Conservation (phyloP, 805 yeast genomes). For the Teunomyces panamensis region DNA sequence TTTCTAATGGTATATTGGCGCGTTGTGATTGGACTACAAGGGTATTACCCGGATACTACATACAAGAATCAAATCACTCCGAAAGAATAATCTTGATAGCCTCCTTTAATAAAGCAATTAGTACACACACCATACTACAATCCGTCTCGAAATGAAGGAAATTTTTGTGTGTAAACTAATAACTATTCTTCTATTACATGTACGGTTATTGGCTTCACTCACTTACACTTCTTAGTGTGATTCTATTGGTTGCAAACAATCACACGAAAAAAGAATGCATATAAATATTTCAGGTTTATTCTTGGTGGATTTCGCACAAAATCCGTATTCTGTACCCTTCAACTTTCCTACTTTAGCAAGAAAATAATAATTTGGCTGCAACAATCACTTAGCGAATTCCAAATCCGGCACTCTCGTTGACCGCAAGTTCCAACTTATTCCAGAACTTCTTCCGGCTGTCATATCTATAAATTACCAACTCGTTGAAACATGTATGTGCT, state of each 20-base stretch:
- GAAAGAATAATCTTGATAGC: neutral
- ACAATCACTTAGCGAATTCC: conserved; percentile 54
- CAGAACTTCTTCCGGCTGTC: conserved; percentile 49
- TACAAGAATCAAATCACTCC: neutral
- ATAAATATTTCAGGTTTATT: neutral
- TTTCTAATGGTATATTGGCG: conserved; percentile 1
- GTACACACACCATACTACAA: too few relatives aligned
- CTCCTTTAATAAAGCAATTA: neutral
- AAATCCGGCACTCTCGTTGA: conserved; percentile 82
- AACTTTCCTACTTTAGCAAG: too few relatives aligned
- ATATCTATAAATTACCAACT: conserved; percentile 74
- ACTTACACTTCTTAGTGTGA: neutral
- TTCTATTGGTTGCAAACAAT: neutral
- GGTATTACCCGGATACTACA: neutral
- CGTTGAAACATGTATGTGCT: conserved; percentile 95
- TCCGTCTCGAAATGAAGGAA: too few relatives aligned
- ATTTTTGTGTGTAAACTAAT: neutral
- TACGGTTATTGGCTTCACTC: too few relatives aligned
- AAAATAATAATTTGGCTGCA: neutral
- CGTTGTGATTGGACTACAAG: neutral
- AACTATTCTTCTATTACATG: neutral
- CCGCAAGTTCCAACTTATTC: conserved; percentile 62
- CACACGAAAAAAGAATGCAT: neutral
- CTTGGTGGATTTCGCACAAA: neutral
- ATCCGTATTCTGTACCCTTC: neutral